Evolutionary conservation across 306 rosid species (phyloP).

Genomic region (Carpinus viminea): DNA sequence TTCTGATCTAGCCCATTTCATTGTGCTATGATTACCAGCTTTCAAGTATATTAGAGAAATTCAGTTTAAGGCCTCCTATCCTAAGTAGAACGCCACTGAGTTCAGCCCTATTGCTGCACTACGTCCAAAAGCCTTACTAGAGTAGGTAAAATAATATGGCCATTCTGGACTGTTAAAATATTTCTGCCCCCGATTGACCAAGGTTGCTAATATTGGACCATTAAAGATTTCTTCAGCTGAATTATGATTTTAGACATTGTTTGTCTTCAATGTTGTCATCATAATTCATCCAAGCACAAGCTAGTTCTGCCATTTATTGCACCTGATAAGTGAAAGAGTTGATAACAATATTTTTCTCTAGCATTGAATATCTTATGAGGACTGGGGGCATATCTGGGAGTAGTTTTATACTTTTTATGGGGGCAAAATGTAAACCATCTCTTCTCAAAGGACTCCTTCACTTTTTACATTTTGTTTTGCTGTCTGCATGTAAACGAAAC

Average conservation of each 20-base stretch:
- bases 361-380: background rate
- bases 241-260: background rate
- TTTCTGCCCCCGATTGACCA: background rate
- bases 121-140: background rate
- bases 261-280: background rate
- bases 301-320: background rate
- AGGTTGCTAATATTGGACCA: background rate
- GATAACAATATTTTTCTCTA: background rate
- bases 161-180: background rate
- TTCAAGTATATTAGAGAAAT: background rate
- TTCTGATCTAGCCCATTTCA: background rate
- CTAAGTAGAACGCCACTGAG: background rate
- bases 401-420: background rate
- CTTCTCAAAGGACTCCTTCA: conserved; percentile 1
- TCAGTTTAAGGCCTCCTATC: background rate
- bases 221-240: background rate
- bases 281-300: background rate
- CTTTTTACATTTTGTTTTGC: background rate
- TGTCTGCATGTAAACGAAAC: background rate
- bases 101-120: background rate
- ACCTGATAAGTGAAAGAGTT: background rate
- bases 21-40: background rate
- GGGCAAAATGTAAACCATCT: background rate
- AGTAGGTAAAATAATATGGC: background rate
- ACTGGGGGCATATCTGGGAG: background rate